phyloP scores from a whole-genome alignment of 2,329 filamentous ascomycete genomes.

The Monosporascus sp. region DNA sequence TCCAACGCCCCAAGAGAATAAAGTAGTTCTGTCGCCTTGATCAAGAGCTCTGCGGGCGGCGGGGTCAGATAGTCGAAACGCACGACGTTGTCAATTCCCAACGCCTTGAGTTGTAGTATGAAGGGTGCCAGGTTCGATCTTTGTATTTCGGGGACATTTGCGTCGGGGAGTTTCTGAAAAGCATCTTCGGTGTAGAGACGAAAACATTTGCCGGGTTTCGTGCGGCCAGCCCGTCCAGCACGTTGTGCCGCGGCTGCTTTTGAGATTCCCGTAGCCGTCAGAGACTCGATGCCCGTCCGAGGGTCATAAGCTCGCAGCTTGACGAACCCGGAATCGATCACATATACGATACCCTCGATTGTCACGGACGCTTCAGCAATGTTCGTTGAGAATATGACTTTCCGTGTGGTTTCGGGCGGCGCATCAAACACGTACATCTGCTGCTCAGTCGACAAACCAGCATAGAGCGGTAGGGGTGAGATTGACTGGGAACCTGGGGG shows the following conservation, averaged over 20 bases:
- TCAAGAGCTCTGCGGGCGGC: conserved; percentile 78
- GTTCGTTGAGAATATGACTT: conserved; percentile 90
- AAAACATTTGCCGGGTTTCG: conserved; percentile 88
- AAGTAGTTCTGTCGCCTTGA: conserved; percentile 80
- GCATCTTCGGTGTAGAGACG: conserved; percentile 78
- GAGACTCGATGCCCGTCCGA: conserved; percentile 75
- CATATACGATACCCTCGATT: conserved; percentile 85
- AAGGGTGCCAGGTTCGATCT: conserved; percentile 84
- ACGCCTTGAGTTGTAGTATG: conserved; percentile 84
- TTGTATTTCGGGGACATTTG: conserved; percentile 85
- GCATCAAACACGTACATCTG: conserved; percentile 95
- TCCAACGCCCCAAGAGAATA: conserved; percentile 84
- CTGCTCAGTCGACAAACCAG: conserved; percentile 81
- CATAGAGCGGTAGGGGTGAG: conserved; percentile 75
- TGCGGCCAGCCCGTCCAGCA: conserved; percentile 83
- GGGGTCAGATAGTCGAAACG: conserved; percentile 85
- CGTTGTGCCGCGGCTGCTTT: conserved; percentile 91
- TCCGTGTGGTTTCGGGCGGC: conserved; percentile 73
- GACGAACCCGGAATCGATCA: conserved; percentile 85
- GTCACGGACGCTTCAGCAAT: conserved; percentile 96
- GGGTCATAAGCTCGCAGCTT: conserved; percentile 86
- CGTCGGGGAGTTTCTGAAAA: conserved; percentile 60
- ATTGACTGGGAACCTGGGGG: conserved; percentile 54
- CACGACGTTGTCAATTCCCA: conserved; percentile 91
- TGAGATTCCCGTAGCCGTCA: conserved; percentile 77